These are phyloP conservation scores for Dissophora ornata DNA, from an alignment of 192 early-diverging fungal genomes.

Conservation along the genomic window DNA sequence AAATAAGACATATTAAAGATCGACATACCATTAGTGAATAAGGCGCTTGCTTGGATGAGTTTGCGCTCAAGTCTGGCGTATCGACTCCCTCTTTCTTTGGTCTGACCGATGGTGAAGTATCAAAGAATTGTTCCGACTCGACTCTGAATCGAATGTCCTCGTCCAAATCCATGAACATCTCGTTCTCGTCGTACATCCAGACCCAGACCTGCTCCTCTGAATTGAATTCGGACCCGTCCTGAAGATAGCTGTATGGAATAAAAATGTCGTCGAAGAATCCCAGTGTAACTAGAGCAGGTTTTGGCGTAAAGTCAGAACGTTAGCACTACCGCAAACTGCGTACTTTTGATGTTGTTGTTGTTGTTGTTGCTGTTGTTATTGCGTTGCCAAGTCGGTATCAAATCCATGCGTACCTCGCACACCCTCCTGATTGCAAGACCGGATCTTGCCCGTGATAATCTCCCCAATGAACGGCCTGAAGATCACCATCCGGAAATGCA, in stretches of 20 bases:
- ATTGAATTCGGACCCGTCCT: constrained; percentile 73
- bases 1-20: neutral
- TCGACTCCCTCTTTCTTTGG: constrained; percentile 59
- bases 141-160: constrained; percentile 84
- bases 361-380: no score
- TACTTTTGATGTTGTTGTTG: no score
- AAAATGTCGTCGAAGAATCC: constrained; percentile 94
- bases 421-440: constrained; percentile 74
- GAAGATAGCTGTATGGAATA: constrained; percentile 76
- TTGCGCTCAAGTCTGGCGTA: constrained; percentile 59
- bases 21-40: constrained; percentile 63
- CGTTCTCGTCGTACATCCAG: constrained; percentile 83
- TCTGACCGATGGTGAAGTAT: constrained; percentile 72
- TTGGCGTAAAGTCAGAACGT: no score
- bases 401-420: constrained; percentile 78
- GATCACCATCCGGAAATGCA: constrained; percentile 86
- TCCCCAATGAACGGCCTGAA: constrained; percentile 94
- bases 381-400: no score
- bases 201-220: constrained; percentile 83
- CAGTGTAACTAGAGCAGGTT: constrained; percentile 84
- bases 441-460: constrained; percentile 82
- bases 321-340: no score
- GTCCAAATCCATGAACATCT: constrained; percentile 85
- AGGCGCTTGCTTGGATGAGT: constrained; percentile 63
- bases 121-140: constrained; percentile 77